Conservation (phyloP, 768 basidiomycete species). For the Pleurotus salmoneostramineus region DNA sequence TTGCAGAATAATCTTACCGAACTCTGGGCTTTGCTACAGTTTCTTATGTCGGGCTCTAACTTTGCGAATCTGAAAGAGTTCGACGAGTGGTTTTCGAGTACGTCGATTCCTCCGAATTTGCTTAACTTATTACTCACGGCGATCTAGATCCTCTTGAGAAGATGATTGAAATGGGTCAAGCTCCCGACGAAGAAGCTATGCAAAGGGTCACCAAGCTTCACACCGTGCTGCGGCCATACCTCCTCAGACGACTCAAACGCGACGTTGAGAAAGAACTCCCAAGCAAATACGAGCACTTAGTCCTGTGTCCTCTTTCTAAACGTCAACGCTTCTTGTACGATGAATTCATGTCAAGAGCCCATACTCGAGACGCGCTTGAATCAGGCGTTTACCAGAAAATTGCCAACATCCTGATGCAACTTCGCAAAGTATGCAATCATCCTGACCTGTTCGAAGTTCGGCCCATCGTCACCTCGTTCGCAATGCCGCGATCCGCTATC, state of each 20-base stretch:
- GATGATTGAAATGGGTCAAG: slow-evolving; percentile 82
- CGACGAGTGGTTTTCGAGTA: slow-evolving; percentile 95
- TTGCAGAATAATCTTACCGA: slow-evolving; percentile 96
- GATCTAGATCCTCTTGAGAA: slow-evolving; percentile 83
- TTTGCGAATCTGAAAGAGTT: slow-evolving; percentile 95
- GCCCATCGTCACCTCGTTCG: slow-evolving; percentile 76
- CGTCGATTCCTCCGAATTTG: slow-evolving; percentile 23
- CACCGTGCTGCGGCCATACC: slow-evolving; percentile 91
- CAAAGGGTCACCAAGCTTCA: slow-evolving; percentile 88
- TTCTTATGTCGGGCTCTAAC: slow-evolving; percentile 83
- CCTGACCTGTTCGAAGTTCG: slow-evolving; percentile 91
- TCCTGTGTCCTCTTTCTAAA: slow-evolving; percentile 85
- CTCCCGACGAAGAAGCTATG: slow-evolving; percentile 77
- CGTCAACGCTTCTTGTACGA: slow-evolving; percentile 94
- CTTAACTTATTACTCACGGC: neutral
- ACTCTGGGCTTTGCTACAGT: slow-evolving; percentile 92
- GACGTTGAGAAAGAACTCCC: slow-evolving; percentile 96
- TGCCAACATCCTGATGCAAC: slow-evolving; percentile 96
- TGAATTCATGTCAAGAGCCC: slow-evolving; percentile 89
- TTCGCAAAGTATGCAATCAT: slow-evolving; percentile 95
- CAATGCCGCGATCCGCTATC: slow-evolving; percentile 68
- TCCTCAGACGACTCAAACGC: slow-evolving; percentile 93
- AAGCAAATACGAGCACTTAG: slow-evolving; percentile 88
- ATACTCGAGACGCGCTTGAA: slow-evolving; percentile 76
- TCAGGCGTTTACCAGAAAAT: slow-evolving; percentile 88